A percentile compares a stretch with the other conserved stretches of the same genome.
phyloP scores from a whole-genome alignment of 1,284 basidiomycete genomes.

The Vanrija sp. region DNA sequence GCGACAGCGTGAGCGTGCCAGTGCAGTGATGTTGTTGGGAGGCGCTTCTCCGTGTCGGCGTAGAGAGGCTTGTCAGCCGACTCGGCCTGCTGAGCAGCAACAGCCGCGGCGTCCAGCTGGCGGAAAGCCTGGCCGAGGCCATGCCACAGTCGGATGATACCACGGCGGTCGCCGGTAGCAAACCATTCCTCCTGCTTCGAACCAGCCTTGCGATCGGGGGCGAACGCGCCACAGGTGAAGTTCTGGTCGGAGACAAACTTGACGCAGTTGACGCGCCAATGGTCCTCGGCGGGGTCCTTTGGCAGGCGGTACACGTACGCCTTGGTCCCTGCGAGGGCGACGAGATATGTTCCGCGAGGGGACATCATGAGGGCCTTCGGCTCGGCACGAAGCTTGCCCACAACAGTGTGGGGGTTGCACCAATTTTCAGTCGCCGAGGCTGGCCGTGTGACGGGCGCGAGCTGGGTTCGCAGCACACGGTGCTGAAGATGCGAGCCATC shows the following conservation, averaged over 20 bases:
- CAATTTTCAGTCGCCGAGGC: no score
- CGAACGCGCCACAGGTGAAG: conserved; percentile 81
- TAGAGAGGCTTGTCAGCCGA: conserved; percentile 10
- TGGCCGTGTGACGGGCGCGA: no score
- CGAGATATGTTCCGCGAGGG: conserved; percentile 67
- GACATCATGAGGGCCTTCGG: conserved; percentile 59
- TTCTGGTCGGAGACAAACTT: conserved; percentile 63
- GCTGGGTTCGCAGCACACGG: conserved; percentile 25
- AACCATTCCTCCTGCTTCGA: conserved; percentile 71
- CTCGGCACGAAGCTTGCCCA: conserved; percentile 33
- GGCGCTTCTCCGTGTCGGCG: conserved; percentile 32
- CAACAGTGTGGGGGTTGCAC: background rate
- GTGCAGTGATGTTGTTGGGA: conserved; percentile 78
- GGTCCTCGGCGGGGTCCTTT: conserved; percentile 17
- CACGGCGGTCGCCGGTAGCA: conserved; percentile 84
- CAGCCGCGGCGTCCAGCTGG: conserved; percentile 36
- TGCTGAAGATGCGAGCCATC: conserved; percentile 17
- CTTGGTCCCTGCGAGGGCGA: conserved; percentile 74
- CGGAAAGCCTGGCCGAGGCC: conserved; percentile 63
- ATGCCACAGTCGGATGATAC: conserved; percentile 87
- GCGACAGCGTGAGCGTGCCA: conserved; percentile 98
- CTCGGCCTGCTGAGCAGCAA: conserved; percentile 7
- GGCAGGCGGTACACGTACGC: conserved; percentile 70
- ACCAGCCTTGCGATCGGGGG: conserved; percentile 57
- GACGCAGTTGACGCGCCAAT: conserved; percentile 56